A percentile compares a stretch with the other conserved stretches of the same genome.
Conservation (phyloP, 768 basidiomycete genomes). For the Lentinula sp. region DNA sequence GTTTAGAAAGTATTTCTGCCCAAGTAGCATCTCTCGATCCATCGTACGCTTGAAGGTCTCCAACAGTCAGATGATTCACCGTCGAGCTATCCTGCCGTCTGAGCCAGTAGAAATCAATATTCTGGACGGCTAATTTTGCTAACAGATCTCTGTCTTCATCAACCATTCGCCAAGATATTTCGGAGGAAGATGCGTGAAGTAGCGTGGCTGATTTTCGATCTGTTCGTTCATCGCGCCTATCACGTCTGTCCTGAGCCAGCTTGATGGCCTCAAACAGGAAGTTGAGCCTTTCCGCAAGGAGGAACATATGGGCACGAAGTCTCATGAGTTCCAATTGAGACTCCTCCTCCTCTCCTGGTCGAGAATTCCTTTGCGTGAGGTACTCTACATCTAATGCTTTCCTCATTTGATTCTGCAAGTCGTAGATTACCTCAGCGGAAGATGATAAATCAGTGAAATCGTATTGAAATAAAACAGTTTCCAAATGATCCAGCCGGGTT, state of each 20-base stretch:
- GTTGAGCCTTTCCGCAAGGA: constrained; percentile 73
- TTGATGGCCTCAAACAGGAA: constrained; percentile 84
- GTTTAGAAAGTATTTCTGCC: constrained; percentile 83
- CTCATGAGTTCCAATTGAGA: constrained; percentile 53
- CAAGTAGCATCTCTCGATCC: constrained; percentile 76
- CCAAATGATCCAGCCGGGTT: constrained; percentile 67
- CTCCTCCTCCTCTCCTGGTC: constrained; percentile 35
- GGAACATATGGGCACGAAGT: constrained; percentile 53
- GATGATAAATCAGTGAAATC: constrained; percentile 77
- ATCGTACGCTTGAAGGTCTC: constrained; percentile 81
- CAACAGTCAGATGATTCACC: constrained; percentile 66
- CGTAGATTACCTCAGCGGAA: constrained; percentile 54
- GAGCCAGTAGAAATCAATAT: constrained; percentile 77
- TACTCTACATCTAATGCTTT: constrained; percentile 49
- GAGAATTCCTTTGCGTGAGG: constrained; percentile 29
- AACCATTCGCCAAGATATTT: constrained; percentile 91
- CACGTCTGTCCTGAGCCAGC: constrained; percentile 70
- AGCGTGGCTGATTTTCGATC: constrained; percentile 78
- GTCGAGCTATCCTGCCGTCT: constrained; percentile 86
- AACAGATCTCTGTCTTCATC: constrained; percentile 66
- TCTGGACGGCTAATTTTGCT: constrained; percentile 79
- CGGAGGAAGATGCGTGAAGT: constrained; percentile 73
- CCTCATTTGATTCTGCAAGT: constrained; percentile 70
- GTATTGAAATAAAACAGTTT: constrained; percentile 80
- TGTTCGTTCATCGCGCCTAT: constrained; percentile 54